These are phyloP conservation scores for Trichoderma sp. DNA, from an alignment of 2,329 filamentous ascomycete species.

Conservation along the genomic window DNA sequence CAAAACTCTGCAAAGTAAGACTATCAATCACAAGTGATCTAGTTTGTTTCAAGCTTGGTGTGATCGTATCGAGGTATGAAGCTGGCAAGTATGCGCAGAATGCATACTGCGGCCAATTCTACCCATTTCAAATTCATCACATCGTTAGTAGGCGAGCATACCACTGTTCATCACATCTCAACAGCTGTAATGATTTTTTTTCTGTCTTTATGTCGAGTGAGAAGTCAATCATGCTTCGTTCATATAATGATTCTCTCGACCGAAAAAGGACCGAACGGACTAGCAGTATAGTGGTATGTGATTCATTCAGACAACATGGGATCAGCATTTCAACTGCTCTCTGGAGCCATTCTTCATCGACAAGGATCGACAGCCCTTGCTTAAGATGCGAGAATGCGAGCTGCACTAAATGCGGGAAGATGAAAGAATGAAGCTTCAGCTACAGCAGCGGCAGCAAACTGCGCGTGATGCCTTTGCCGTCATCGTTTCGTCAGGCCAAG, in stretches of 20 bases:
- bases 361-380: slow-evolving; percentile 5
- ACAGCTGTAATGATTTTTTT: not conserved
- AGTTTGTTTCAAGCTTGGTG: not conserved
- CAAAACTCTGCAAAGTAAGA: not conserved
- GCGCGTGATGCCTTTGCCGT: not conserved
- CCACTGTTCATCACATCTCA: not conserved
- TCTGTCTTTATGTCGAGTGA: not conserved
- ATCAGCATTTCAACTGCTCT: slow-evolving; percentile 6
- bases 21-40: not conserved
- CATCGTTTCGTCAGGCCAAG: not conserved
- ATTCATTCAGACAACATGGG: not conserved
- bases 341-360: not conserved
- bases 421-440: not conserved
- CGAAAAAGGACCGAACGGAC: slow-evolving; percentile 11
- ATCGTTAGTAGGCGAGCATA: not conserved
- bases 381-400: not conserved
- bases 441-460: not conserved
- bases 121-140: not conserved
- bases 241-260: not conserved
- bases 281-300: slow-evolving; percentile 21
- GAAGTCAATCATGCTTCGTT: not conserved
- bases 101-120: slow-evolving; percentile 3
- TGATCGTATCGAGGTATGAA: not conserved
- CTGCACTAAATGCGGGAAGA: not conserved
- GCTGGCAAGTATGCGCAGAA: not conserved